Evolutionary conservation across 305 asterid species (phyloP).

Genomic region (Solanum aculeatissimum): DNA sequence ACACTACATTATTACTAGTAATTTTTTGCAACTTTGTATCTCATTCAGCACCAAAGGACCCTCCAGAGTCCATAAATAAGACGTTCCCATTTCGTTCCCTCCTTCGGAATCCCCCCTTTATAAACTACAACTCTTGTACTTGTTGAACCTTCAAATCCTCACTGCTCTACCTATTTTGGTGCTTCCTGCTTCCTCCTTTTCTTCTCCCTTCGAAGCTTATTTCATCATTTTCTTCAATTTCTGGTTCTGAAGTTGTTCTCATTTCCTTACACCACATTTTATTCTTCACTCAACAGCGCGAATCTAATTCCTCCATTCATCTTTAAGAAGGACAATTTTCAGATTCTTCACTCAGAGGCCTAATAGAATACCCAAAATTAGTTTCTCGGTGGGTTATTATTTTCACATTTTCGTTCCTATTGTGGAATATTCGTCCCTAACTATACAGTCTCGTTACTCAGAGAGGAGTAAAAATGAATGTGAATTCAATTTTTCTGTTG

Average conservation of each 20-base stretch:
- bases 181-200: not conserved
- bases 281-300: not conserved
- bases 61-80: not conserved
- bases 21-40: not conserved
- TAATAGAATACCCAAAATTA: not conserved
- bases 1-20: no score
- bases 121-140: not conserved
- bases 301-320: not conserved
- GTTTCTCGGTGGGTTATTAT: not conserved
- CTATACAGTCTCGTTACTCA: not conserved
- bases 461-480: constrained; percentile 10
- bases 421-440: not conserved
- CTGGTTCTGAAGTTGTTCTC: not conserved
- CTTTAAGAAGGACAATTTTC: not conserved
- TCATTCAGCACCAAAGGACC: not conserved
- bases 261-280: no score
- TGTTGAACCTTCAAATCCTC: not conserved
- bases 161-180: not conserved
- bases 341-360: not conserved
- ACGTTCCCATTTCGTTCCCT: not conserved
- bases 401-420: not conserved
- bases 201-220: not conserved
- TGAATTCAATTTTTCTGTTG: constrained; percentile 2
- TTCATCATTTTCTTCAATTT: not conserved
- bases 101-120: not conserved